Evolutionary conservation across 2,329 filamentous ascomycete genomes (phyloP), one percentile per base, ranked within the genome.

Genomic region (Trichoderma sp.): DNA sequence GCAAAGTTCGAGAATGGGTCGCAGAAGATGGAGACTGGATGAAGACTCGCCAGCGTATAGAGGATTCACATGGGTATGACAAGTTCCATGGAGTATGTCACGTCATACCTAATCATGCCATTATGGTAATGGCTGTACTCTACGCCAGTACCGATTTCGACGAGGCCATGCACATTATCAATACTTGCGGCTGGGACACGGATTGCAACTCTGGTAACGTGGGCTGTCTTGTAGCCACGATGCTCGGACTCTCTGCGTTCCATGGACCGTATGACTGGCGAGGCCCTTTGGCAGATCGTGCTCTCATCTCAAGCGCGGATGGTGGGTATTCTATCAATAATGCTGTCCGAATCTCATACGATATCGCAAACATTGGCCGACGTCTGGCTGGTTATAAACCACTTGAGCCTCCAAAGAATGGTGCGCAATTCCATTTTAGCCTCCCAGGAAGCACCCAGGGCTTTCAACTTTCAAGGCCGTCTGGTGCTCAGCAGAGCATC

Each of bases 131-230:
- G 76, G 70, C 79, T 1, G 71, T 81, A 8, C 61, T 81, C 6
- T 80, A 79, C 26, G 78, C 73, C 1, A 76, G 76, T 3, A 72
- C 78, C 43, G 73, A 78, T 56, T 81, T 81, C 53, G 71, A 78
- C 30, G 76, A 78, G 53, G 80, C 80, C 1, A 79, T 81, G 77
- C 80, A 81, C 67, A 80, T 81, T 53, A 74, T 81, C 70, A 81
- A 80, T 69, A 81, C 79, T 1, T 77, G 77, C 58, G 80, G 80
- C 67, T 82, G 81, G 80, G 81, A 82, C 73, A 82, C 81, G 1
- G 80, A 82, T 71, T 82, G 80, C 74, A 82, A 82, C 61, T 80
- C 80, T 3, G 81, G 81, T 1, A 82, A 82, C 57, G 71, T 82
- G 11, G 81, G 76, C 1, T 82, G 81, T 39, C 74, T 82, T 1